Evolutionary conservation across 495 filamentous ascomycete species (phyloP).

Genomic region (Rusavskia elegans): DNA sequence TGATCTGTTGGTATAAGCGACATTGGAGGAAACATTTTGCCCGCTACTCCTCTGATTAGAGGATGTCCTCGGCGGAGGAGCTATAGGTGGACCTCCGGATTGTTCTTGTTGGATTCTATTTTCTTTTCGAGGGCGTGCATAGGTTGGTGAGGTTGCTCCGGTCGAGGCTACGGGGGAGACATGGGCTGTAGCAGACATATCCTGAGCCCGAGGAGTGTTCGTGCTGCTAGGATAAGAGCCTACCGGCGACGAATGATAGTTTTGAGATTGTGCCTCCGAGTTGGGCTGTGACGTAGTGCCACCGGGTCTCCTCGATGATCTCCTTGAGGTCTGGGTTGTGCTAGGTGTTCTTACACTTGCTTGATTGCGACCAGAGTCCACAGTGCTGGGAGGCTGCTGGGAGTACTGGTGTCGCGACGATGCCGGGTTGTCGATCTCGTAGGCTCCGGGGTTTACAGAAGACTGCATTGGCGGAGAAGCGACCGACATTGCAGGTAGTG

Average conservation of each 20-base stretch:
- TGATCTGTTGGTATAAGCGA: slow-evolving; percentile 8
- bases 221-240: slow-evolving; percentile 29
- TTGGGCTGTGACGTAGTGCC: slow-evolving; percentile 32
- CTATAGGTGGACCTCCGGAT: slow-evolving; percentile 25
- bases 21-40: slow-evolving; percentile 5
- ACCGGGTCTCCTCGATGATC: slow-evolving; percentile 34
- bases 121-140: slow-evolving; percentile 17
- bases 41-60: slow-evolving; percentile 29
- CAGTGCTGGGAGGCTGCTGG: slow-evolving; percentile 18
- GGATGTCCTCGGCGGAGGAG: slow-evolving; percentile 44
- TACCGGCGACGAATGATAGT: slow-evolving; percentile 28
- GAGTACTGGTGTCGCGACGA: slow-evolving; percentile 30
- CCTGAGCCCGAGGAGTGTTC: slow-evolving; percentile 23
- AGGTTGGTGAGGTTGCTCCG: slow-evolving; percentile 24
- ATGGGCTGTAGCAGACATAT: slow-evolving; percentile 23
- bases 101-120: slow-evolving; percentile 15
- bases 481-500: slow-evolving; percentile 40
- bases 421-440: slow-evolving; percentile 26
- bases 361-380: slow-evolving; percentile 16
- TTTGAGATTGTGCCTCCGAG: slow-evolving; percentile 11
- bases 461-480: slow-evolving; percentile 34
- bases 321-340: slow-evolving; percentile 29
- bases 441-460: slow-evolving; percentile 27
- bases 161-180: slow-evolving; percentile 21
- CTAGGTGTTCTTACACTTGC: slow-evolving; percentile 11